These are phyloP conservation scores for Ceratobasidium sp. DNA, from an alignment of 1,284 basidiomycete genomes.

Conservation along the genomic window DNA sequence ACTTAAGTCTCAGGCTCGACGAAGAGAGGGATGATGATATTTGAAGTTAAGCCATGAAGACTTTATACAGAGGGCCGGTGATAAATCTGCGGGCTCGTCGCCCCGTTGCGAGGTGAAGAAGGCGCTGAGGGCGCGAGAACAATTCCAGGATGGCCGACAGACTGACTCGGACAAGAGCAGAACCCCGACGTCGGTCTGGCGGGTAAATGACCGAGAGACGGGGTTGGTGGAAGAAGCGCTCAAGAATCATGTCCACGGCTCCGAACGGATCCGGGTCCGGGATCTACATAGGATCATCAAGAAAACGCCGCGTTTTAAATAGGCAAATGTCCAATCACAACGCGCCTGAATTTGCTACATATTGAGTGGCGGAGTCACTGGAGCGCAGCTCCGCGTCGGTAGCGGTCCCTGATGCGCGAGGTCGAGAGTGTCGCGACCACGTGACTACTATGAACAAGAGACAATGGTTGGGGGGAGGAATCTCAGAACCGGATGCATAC, in stretches of 20 bases:
- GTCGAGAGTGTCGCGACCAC: too few relatives aligned
- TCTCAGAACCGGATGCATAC: too few relatives aligned
- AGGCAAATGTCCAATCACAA: conserved; percentile 13
- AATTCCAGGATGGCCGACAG: neutral
- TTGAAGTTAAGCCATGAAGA: neutral
- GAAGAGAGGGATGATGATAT: neutral
- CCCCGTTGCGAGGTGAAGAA: neutral
- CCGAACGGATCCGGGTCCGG: neutral
- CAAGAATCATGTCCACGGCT: neutral
- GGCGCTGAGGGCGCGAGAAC: neutral
- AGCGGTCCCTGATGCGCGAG: too few relatives aligned
- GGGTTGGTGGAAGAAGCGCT: neutral
- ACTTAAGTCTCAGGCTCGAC: neutral
- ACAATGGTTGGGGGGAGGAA: too few relatives aligned
- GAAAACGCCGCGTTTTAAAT: neutral
- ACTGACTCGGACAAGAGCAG: too few relatives aligned
- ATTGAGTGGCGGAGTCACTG: neutral
- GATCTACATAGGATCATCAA: neutral
- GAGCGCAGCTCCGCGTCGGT: too few relatives aligned
- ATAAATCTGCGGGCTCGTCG: neutral
- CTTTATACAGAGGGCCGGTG: neutral
- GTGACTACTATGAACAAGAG: too few relatives aligned
- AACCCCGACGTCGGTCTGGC: too few relatives aligned
- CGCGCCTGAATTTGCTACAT: neutral
- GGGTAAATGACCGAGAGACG: too few relatives aligned